Percentiles rank a stretch among this genome's conserved stretches.
phyloP scores from a whole-genome alignment of 1,139 yeast species.

The Groenewaldozyma sp. region DNA sequence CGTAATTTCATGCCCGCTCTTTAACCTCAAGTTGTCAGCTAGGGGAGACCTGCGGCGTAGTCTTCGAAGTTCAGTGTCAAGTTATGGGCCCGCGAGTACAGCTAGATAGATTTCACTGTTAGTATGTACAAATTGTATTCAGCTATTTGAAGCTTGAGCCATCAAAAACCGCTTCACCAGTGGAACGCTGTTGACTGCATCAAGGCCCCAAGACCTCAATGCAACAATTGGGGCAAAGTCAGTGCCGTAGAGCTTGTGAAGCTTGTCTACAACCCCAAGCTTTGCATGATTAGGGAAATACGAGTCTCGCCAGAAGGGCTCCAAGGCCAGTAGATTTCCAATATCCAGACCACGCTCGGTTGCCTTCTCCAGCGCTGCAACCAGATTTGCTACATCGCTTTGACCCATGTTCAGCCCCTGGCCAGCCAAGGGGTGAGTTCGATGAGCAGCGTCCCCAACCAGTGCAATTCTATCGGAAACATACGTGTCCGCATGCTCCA shows the following conservation, averaged over 20 bases:
- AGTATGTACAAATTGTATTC: neutral
- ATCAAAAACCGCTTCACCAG: constrained; percentile 54
- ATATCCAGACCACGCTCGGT: constrained; percentile 75
- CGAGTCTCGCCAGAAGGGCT: constrained; percentile 74
- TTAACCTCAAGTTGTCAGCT: too few relatives aligned
- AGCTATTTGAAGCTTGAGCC: constrained; percentile 33
- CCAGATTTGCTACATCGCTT: constrained; percentile 70
- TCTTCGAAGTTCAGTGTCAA: too few relatives aligned
- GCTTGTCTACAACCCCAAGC: constrained; percentile 83
- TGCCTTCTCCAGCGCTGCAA: constrained; percentile 61
- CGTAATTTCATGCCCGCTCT: too few relatives aligned
- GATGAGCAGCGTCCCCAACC: constrained; percentile 97
- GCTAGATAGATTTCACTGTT: too few relatives aligned
- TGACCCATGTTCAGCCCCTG: constrained; percentile 99
- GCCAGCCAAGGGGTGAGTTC: constrained; percentile 96
- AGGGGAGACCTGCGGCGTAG: too few relatives aligned
- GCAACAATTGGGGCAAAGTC: constrained; percentile 66
- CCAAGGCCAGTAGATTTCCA: constrained; percentile 71
- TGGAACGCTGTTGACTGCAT: constrained; percentile 51
- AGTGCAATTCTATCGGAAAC: constrained; percentile 77
- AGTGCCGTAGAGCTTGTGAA: constrained; percentile 79
- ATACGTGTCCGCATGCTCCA: constrained; percentile 88
- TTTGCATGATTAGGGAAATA: constrained; percentile 73
- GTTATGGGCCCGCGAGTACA: too few relatives aligned
- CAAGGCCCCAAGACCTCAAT: constrained; percentile 68